Percentiles rank a stretch among this genome's conserved stretches.
phyloP scores from a whole-genome alignment of 1,284 basidiomycete species.

The Spongiforma sp. region DNA sequence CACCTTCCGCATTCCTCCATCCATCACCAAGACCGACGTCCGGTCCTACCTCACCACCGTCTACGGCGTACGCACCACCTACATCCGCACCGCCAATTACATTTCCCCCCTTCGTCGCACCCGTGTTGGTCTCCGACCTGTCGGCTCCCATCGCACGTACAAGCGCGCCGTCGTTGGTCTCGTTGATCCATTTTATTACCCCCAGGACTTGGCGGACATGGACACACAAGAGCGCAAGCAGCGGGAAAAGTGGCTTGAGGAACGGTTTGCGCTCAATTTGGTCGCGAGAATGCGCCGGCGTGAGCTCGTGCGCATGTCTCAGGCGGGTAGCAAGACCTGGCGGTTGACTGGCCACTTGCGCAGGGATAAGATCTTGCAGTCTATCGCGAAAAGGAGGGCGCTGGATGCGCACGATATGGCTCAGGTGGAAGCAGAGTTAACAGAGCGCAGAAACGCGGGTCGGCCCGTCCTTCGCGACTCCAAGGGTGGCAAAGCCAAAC shows the following conservation, averaged over 20 bases:
- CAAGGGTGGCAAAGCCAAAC: slow-evolving; percentile 11
- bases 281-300: slow-evolving; percentile 47
- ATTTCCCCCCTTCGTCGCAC: slow-evolving; percentile 58
- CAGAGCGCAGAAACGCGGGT: slow-evolving; percentile 27
- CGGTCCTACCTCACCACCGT: slow-evolving; percentile 84
- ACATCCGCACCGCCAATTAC: slow-evolving; percentile 93
- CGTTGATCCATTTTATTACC: slow-evolving; percentile 91
- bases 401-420: slow-evolving; percentile 28
- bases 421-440: slow-evolving; percentile 29
- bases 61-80: slow-evolving; percentile 90
- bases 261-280: slow-evolving; percentile 56
- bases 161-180: slow-evolving; percentile 91
- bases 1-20: slow-evolving; percentile 88
- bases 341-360: slow-evolving; percentile 44
- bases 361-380: slow-evolving; percentile 49
- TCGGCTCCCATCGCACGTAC: slow-evolving; percentile 62
- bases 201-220: slow-evolving; percentile 81
- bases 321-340: slow-evolving; percentile 53
- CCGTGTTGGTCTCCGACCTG: slow-evolving; percentile 34
- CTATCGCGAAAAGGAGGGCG: slow-evolving; percentile 35
- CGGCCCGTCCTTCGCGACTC: slow-evolving; percentile 29
- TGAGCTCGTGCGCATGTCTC: slow-evolving; percentile 52
- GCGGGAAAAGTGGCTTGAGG: slow-evolving; percentile 64
- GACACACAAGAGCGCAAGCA: slow-evolving; percentile 52
- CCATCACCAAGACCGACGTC: slow-evolving; percentile 91